Evolutionary conservation across 129 eudicot genomes (phyloP).

Genomic region (Helichrysum umbraculigerum): DNA sequence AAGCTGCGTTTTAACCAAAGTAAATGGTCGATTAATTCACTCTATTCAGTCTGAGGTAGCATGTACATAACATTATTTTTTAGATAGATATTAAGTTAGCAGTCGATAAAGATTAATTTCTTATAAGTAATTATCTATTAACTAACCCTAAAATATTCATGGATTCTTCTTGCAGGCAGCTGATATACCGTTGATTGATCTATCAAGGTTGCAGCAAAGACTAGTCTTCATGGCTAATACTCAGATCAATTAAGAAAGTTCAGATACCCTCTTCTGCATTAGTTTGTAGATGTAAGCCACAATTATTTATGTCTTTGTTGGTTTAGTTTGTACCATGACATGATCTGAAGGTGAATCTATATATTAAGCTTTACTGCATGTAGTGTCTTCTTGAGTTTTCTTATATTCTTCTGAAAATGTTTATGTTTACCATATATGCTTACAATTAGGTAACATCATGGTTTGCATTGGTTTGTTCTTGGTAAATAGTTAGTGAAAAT

Average conservation of each 20-base stretch:
- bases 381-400: background rate
- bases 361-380: no score
- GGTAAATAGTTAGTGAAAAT: background rate
- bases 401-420: background rate
- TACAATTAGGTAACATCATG: background rate
- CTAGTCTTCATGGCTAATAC: slow-evolving; percentile 20
- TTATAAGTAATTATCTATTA: background rate
- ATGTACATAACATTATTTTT: background rate
- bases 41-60: slow-evolving; percentile 34
- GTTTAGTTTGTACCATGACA: slow-evolving; percentile 7
- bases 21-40: slow-evolving; percentile 34
- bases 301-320: slow-evolving; percentile 3
- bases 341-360: background rate
- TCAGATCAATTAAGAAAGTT: slow-evolving; percentile 5
- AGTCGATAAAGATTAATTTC: background rate
- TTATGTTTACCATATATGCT: background rate
- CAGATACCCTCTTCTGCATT: background rate
- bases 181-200: slow-evolving; percentile 26
- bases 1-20: slow-evolving; percentile 37
- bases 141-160: background rate
- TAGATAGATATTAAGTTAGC: background rate
- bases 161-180: slow-evolving; percentile 35
- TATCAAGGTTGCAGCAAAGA: slow-evolving; percentile 41
- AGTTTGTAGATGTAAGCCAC: slow-evolving; percentile 1
- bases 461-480: background rate